Evolutionary conservation across 768 basidiomycete species (phyloP).

Genomic region (Kwoniella botswanensis): DNA sequence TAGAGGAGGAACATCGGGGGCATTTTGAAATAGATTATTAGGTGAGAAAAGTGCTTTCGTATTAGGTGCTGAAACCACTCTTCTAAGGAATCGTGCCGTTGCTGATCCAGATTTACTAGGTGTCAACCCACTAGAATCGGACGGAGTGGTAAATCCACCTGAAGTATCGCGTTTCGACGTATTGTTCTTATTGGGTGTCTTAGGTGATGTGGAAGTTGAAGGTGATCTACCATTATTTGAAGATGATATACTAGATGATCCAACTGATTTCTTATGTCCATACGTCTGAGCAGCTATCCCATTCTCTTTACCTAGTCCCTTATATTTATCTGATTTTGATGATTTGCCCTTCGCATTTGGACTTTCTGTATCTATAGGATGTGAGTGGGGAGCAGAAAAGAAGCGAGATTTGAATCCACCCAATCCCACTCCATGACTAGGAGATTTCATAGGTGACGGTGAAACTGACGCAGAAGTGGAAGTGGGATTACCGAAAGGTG

Average conservation of each 20-base stretch:
- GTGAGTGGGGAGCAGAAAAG: conserved; percentile 41
- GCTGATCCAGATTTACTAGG: conserved; percentile 38
- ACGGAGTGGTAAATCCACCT: conserved; percentile 18
- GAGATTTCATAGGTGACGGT: conserved; percentile 30
- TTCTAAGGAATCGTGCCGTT: conserved; percentile 86
- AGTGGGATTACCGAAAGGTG: conserved; percentile 22
- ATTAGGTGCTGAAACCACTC: conserved; percentile 96
- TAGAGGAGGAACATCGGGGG: conserved; percentile 63
- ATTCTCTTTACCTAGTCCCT: conserved; percentile 35
- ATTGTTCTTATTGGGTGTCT: conserved; percentile 33
- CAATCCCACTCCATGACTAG: conserved; percentile 25
- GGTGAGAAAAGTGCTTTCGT: conserved; percentile 81
- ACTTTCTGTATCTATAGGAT: conserved; percentile 5
- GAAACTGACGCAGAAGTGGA: conserved; percentile 10
- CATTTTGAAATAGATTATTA: conserved; percentile 53
- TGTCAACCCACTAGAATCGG: conserved; percentile 21
- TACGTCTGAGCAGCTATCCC: conserved; percentile 5
- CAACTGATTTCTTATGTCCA: conserved; percentile 33
- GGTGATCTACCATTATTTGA: conserved; percentile 19
- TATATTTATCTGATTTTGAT: conserved; percentile 37
- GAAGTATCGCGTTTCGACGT: conserved; percentile 13
- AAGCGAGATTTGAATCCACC: conserved; percentile 45
- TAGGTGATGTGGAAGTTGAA: conserved; percentile 39
- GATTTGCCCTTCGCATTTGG: conserved; percentile 1
- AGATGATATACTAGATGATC: conserved; percentile 37